These are phyloP conservation scores for Pseudogymnoascus sp. DNA, from an alignment of 2,329 filamentous ascomycete species.

Conservation along the genomic window DNA sequence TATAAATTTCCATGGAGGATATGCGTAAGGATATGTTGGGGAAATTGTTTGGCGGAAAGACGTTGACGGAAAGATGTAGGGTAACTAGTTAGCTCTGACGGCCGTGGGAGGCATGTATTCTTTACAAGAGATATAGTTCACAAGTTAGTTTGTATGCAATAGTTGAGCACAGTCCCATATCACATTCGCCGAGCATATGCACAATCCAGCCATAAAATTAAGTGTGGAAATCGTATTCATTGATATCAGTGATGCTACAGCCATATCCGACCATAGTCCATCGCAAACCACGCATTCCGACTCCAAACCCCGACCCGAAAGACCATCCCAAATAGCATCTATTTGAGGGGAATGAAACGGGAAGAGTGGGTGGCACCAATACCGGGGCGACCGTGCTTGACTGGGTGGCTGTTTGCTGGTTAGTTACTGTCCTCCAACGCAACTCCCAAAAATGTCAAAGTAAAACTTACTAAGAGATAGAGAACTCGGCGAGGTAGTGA, in stretches of 20 bases:
- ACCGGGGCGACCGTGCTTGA: slow-evolving; percentile 99
- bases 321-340: slow-evolving; percentile 35
- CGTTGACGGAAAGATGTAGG: background rate
- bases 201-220: background rate
- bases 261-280: slow-evolving; percentile 9
- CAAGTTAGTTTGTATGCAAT: background rate
- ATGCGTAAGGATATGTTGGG: background rate
- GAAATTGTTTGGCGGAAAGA: background rate
- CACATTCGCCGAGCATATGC: background rate
- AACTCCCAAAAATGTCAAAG: background rate
- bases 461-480: slow-evolving; percentile 93
- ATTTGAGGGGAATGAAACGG: slow-evolving; percentile 99
- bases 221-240: slow-evolving; percentile 8
- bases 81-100: background rate
- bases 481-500: slow-evolving; percentile 99
- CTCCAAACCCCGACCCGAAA: background rate
- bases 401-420: slow-evolving; percentile 71
- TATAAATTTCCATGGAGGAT: background rate
- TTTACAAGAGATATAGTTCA: background rate
- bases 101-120: background rate
- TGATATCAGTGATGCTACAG: slow-evolving; percentile 8
- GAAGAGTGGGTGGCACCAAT: slow-evolving; percentile 99
- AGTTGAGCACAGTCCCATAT: background rate
- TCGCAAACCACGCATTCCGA: slow-evolving; percentile 8
- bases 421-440: slow-evolving; percentile 31